Conservation (phyloP, 2,329 filamentous ascomycete species). For the Colletotrichum tropicale region DNA sequence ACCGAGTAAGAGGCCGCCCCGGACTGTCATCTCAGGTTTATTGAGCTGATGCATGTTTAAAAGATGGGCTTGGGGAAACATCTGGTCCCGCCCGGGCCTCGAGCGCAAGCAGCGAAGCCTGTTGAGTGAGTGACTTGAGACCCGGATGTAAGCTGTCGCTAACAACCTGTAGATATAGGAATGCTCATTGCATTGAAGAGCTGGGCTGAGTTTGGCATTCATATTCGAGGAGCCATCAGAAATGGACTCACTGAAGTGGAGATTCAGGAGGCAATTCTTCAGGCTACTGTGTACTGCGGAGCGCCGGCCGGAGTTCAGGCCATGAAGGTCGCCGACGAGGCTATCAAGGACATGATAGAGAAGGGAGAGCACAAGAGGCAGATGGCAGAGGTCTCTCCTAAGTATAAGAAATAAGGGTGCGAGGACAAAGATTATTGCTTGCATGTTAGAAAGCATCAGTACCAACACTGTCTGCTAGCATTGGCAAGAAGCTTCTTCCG, state of each 20-base stretch:
- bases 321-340: constrained; percentile 27
- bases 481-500: not conserved
- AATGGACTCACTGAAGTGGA: constrained; percentile 64
- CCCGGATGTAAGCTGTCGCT: not conserved
- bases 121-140: constrained; percentile 37
- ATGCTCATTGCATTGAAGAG: constrained; percentile 68
- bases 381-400: constrained; percentile 12
- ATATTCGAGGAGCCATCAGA: constrained; percentile 64
- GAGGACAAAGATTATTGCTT: accelerated
- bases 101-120: constrained; percentile 63
- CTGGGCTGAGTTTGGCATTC: constrained; percentile 61
- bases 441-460: not conserved
- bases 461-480: not conserved
- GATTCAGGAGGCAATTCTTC: constrained; percentile 55
- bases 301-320: constrained; percentile 44
- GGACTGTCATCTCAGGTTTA: too few species aligned
- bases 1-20: constrained; percentile 48
- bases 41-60: not conserved
- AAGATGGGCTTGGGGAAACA: constrained; percentile 60
- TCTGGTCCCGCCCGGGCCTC: constrained; percentile 67
- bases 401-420: not conserved
- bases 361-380: constrained; percentile 28
- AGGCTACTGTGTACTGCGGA: constrained; percentile 46
- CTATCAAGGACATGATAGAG: constrained; percentile 27
- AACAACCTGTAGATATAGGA: constrained; percentile 48